A percentile compares a stretch with the other conserved stretches of the same genome.
phyloP scores from a whole-genome alignment of 176 grass and related monocot genomes.

The Triticum dicoccoides region DNA sequence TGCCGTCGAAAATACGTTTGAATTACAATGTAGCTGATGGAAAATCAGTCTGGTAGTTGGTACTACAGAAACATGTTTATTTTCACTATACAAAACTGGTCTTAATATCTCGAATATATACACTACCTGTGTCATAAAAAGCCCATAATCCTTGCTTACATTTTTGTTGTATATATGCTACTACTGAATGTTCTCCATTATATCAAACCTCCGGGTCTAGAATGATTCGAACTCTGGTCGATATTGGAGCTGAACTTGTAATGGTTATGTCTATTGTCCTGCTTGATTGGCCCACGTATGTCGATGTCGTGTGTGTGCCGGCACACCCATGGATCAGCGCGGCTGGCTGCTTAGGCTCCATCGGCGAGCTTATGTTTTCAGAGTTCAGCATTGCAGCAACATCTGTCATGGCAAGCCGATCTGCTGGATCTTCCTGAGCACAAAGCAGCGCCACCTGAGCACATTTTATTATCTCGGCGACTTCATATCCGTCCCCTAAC shows the following conservation, averaged over 20 bases:
- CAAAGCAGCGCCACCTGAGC: constrained; percentile 43
- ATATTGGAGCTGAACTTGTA: constrained; percentile 26
- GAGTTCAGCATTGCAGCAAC: constrained; percentile 37
- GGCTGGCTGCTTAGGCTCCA: constrained; percentile 25
- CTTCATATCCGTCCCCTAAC: neutral
- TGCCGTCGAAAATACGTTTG: neutral
- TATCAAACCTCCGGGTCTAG: constrained; percentile 24
- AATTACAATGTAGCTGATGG: neutral
- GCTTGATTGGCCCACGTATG: constrained; percentile 13
- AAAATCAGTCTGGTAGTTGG: neutral
- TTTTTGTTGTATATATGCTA: neutral
- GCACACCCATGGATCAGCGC: neutral
- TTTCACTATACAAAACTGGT: neutral
- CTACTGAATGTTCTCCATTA: neutral
- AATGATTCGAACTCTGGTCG: constrained; percentile 37
- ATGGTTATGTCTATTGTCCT: constrained; percentile 45
- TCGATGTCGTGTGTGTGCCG: neutral
- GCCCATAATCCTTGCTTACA: neutral
- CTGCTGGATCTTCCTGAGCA: constrained; percentile 41
- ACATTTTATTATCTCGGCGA: neutral
- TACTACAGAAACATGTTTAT: neutral
- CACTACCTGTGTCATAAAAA: neutral
- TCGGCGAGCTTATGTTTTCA: constrained; percentile 3
- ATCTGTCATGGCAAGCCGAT: constrained; percentile 41
- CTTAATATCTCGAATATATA: neutral